Conservation (phyloP, 1,284 basidiomycete species). For the Trametes versicolor region DNA sequence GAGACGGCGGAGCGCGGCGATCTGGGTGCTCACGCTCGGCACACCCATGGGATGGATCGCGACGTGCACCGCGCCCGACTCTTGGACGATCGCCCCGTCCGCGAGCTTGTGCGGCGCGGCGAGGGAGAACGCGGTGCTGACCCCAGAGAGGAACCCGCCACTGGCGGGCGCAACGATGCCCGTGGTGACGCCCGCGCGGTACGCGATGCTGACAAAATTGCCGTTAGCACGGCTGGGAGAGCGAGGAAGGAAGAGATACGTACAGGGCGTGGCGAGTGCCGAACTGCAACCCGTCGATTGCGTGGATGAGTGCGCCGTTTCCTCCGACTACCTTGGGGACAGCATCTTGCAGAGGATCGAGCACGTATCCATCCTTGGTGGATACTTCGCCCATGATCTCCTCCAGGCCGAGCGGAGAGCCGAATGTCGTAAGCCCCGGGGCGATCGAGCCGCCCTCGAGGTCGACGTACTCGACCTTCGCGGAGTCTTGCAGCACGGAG, state of each 20-base stretch:
- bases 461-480: constrained; percentile 44
- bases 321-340: constrained; percentile 46
- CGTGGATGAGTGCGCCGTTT: constrained; percentile 51
- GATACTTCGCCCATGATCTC: constrained; percentile 69
- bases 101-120: constrained; percentile 71
- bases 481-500: constrained; percentile 47
- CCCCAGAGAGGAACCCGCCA: constrained; percentile 68
- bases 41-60: constrained; percentile 56
- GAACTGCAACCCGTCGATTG: constrained; percentile 62
- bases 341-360: constrained; percentile 43
- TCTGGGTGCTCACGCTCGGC: constrained; percentile 73
- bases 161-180: constrained; percentile 68
- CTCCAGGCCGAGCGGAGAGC: constrained; percentile 66
- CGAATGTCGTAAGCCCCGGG: constrained; percentile 67
- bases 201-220: constrained; percentile 58
- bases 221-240: background rate
- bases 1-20: constrained; percentile 69
- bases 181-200: constrained; percentile 65
- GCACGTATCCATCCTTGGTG: constrained; percentile 69
- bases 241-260: constrained; percentile 14
- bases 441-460: constrained; percentile 53
- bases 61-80: constrained; percentile 77
- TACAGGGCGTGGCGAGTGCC: constrained; percentile 61
- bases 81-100: constrained; percentile 69
- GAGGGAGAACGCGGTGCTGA: constrained; percentile 75